phyloP scores from a whole-genome alignment of 352 stramenopile genomes.

The Globisporangium paroecandrum region DNA sequence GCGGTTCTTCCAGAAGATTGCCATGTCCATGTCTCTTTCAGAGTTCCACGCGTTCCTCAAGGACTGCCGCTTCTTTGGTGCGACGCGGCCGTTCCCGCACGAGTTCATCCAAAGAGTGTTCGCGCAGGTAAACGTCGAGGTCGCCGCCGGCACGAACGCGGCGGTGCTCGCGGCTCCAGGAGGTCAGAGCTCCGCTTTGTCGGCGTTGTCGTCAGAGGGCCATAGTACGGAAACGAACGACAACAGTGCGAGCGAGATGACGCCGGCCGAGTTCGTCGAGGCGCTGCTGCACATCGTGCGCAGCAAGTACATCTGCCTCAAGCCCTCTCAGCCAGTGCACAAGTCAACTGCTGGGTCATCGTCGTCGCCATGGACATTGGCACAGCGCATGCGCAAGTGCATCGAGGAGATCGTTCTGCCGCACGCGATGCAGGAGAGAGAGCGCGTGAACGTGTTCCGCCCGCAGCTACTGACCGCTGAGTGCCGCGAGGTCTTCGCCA shows the following conservation, averaged over 20 bases:
- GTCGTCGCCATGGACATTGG: constrained; percentile 17
- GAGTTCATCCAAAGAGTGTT: constrained; percentile 52
- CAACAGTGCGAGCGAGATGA: constrained; percentile 45
- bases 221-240: background rate
- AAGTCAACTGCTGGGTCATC: background rate
- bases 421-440: constrained; percentile 47
- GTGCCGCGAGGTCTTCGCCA: constrained; percentile 49
- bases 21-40: constrained; percentile 55
- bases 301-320: constrained; percentile 36
- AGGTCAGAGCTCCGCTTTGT: background rate
- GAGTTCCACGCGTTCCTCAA: constrained; percentile 71
- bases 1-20: constrained; percentile 66
- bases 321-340: background rate
- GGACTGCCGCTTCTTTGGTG: constrained; percentile 61
- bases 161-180: constrained; percentile 18
- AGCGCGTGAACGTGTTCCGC: constrained; percentile 50
- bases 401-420: constrained; percentile 54
- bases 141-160: constrained; percentile 26
- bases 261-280: constrained; percentile 63
- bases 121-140: constrained; percentile 45
- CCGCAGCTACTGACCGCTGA: constrained; percentile 39
- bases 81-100: constrained; percentile 48
- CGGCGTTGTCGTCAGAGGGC: background rate
- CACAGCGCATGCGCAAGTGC: constrained; percentile 40
- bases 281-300: constrained; percentile 49